Conservation (phyloP, 805 yeast genomes). For the Saturnispora silvae region DNA sequence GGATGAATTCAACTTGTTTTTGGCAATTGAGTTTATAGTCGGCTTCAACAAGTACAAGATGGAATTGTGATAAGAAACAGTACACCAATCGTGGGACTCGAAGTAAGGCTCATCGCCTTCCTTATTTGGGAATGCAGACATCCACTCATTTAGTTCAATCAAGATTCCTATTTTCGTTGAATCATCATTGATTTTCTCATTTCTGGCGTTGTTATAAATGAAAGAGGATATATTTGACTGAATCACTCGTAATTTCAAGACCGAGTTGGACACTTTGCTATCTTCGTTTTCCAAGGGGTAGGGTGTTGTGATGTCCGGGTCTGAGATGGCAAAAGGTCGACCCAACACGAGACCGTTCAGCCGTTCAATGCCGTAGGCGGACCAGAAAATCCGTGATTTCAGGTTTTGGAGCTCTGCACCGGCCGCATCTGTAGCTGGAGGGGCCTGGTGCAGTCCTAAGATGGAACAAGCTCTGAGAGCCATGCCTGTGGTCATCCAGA, state of each 20-base stretch:
- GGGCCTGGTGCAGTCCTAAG: slow-evolving; percentile 25
- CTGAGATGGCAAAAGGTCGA: slow-evolving; percentile 29
- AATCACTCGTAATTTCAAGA: slow-evolving; percentile 24
- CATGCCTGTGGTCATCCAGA: slow-evolving; percentile 25
- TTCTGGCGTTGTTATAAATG: slow-evolving; percentile 23
- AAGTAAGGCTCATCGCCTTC: slow-evolving; percentile 20
- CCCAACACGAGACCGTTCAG: slow-evolving; percentile 27
- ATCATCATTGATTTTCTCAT: slow-evolving; percentile 21
- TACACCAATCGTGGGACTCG: slow-evolving; percentile 26
- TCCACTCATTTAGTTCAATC: slow-evolving; percentile 26
- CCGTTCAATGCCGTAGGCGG: slow-evolving; percentile 28
- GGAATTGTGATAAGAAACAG: slow-evolving; percentile 27
- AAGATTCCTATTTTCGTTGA: slow-evolving; percentile 23
- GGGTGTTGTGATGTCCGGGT: slow-evolving; percentile 26
- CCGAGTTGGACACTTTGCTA: slow-evolving; percentile 22
- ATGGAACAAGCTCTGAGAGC: slow-evolving; percentile 25
- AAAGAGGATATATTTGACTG: slow-evolving; percentile 27
- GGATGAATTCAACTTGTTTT: slow-evolving; percentile 12
- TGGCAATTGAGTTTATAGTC: slow-evolving; percentile 18
- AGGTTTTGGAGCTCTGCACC: slow-evolving; percentile 14
- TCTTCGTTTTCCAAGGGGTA: slow-evolving; percentile 17
- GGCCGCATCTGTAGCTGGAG: slow-evolving; percentile 13
- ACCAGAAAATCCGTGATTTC: slow-evolving; percentile 26
- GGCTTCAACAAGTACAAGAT: slow-evolving; percentile 24
- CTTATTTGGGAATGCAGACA: slow-evolving; percentile 22